Evolutionary conservation across 768 basidiomycete species (phyloP), one percentile per base, ranked within the genome.

Genomic region (Glaciozyma martinii): DNA sequence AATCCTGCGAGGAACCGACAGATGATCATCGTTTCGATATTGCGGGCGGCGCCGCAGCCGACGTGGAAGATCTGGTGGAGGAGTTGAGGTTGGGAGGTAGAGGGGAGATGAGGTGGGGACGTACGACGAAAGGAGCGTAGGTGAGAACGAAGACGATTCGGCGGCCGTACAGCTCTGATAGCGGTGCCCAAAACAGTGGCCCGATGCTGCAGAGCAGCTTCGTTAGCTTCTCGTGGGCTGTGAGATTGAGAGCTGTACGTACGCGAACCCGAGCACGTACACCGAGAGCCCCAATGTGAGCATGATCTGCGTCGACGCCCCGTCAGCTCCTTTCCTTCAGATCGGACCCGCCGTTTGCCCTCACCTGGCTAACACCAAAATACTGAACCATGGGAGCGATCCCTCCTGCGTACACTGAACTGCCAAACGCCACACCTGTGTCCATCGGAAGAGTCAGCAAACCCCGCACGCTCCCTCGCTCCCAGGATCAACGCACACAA

Each of bases 41-140:
- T 85, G 5, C 76, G 77, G 0, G 84, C 83, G 10, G 86, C 79
- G 0, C 84, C 82, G 76, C 84, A 83, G 6, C 83, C 85, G 29
- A 87, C 76, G 25, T 57, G 56, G 37, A 57, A 57, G 15, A 44
- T 15, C 29, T 25, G n/a, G 29, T 19, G 30, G 16, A 32, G 16
- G 5, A 13, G 16, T n/a, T 50, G 30, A 15, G 53, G 6, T 3
- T 9, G 7, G 18, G 16, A 3, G n/a, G 13, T 19, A 54, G 19
- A 33, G 7, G 1, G 18, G 27, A 27, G 29, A 9, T 16, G 6
- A 10, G 29, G 18, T 30, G 29, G 13, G 29, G 25, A 54, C 18
- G 19, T 33, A 78, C 76, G 21, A 75, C 66, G 74, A 86, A 86
- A 6, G 73, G 64, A 13, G 75, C 57, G 79, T 85, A 82, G 1